Conservation (phyloP, 1,284 basidiomycete species). For the Tilletia caries region DNA sequence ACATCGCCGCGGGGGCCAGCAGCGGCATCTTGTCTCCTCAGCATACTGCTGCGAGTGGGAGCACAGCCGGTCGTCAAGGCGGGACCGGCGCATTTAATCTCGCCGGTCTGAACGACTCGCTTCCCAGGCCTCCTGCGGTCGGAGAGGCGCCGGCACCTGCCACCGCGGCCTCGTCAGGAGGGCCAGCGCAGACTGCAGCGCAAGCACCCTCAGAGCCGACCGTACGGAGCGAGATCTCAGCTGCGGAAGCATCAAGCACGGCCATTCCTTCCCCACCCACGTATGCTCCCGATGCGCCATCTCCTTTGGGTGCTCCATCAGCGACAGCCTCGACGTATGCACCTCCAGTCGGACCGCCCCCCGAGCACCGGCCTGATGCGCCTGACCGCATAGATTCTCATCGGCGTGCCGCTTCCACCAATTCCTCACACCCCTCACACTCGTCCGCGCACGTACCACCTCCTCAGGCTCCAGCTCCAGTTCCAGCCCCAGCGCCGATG, state of each 20-base stretch:
- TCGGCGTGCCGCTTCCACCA: too few relatives aligned
- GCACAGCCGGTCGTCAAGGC: slow-evolving; percentile 1
- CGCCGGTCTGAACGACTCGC: too few relatives aligned
- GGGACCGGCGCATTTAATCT: too few relatives aligned
- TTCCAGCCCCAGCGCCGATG: background rate
- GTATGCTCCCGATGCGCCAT: background rate
- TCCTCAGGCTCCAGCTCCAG: background rate
- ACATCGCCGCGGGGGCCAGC: background rate
- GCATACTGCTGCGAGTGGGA: background rate
- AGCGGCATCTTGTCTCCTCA: too few relatives aligned
- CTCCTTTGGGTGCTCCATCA: background rate
- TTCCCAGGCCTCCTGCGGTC: too few relatives aligned
- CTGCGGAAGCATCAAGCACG: background rate
- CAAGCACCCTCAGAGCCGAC: too few relatives aligned
- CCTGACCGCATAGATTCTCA: too few relatives aligned
- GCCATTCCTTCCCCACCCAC: background rate
- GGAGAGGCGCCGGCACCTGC: too few relatives aligned
- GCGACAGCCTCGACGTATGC: background rate
- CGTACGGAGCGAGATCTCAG: too few relatives aligned
- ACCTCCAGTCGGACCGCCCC: background rate
- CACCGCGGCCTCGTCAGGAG: too few relatives aligned
- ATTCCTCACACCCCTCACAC: background rate
- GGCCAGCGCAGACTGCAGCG: too few relatives aligned
- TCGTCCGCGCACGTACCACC: background rate
- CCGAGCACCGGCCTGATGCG: background rate